Base-by-base conservation (phyloP, 306 rosid species). In the Vicia faba region DNA sequence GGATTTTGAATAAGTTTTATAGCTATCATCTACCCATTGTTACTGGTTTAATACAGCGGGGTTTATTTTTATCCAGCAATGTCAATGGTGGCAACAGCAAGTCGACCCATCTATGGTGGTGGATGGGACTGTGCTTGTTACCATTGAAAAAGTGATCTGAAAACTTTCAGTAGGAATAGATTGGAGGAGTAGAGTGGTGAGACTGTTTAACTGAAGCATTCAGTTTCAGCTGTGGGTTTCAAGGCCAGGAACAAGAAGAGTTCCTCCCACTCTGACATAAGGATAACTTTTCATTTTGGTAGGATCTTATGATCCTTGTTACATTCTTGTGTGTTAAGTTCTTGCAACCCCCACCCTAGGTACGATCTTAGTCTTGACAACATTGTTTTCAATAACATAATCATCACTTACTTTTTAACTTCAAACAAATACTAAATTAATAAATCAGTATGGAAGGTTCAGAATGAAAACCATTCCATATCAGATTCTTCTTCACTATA, bases 321-420 rank as follows among this genome's bases (percentile, higher is more conserved):
- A 23, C 15, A 53, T 54, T 26, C 36, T 33, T 11, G 13, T 54
- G 11, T 23, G 25, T 51, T 51, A 51, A 19, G n/a, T 19, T 50
- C 25, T 50, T 50, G 57, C 57, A 19, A 50, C 57, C 57, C 57
- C 31, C 28, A 20, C 23, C 23, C 57, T 10, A 50, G 7, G 13
- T 50, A 19, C 7, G 14, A 50, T 50, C 57, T 50, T 18, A 7
- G 19, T 50, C 31, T 50, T 19, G 29, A 50, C 14, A 50, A 50
- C 57, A 50, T 50, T 50, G 58, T 43, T 31, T 48, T 64, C 36
- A 31, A 40, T 14, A 39, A 66, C 23, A 72, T 39, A 38, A 36
- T 66, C 72, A 55, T 62, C 46, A 50, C 48, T 18, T 54, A 55
- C 46, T 69, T n/a, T n/a, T 40, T 64, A 61, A 61, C 14, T 31